Evolutionary conservation across 148 eudicot genomes (phyloP), one percentile per base, ranked within the genome.

Genomic region (Heliamphora exappendiculata): DNA sequence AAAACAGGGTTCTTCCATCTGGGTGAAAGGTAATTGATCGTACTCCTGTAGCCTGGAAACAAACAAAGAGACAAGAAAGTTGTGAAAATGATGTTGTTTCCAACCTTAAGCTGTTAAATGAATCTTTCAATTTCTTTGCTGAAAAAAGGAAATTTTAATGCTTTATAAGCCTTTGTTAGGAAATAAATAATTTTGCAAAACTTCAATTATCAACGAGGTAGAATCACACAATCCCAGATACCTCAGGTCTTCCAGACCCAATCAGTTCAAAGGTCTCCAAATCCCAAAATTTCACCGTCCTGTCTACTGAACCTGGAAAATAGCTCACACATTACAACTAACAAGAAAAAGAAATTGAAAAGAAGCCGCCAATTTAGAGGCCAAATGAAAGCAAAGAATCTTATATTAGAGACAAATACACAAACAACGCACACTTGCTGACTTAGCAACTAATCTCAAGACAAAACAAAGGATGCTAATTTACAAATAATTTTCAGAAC

Each of bases 261-360:
- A 91, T 95, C 91, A 90, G 84, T 80, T 96, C 99, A 90, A 93
- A 96, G 77, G 98, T 96, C 84, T 96, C 99, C 84, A 96, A 83
- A 85, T 96, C 99, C 98, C 99, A 96, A 81, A 93, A 93, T 72
- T 96, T 93, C 53, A 93, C 92, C 60, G 99, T 96, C 78, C 84
- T 84, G 77, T 96, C 99, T 3, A 94, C 94, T 70, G 98, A 96
- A 81, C 99, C 99, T 96, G 93, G 69, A 87, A 78, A 70, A 57
- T 9, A 37, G 41, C 71, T 16, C 45, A 44, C 13, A 50, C 8
- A 73, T 16, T 41, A 73, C 53, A 62, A 72, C 73, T 66, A 47
- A 76, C 49, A 59, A 72, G 22, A 16, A n/a, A n/a, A 39, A 36
- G 11, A 54, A 62, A 73, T 67, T 26, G 13, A 59, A 70, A 39